Conservation (phyloP, 805 yeast species). For the Metschnikowia anglica region DNA sequence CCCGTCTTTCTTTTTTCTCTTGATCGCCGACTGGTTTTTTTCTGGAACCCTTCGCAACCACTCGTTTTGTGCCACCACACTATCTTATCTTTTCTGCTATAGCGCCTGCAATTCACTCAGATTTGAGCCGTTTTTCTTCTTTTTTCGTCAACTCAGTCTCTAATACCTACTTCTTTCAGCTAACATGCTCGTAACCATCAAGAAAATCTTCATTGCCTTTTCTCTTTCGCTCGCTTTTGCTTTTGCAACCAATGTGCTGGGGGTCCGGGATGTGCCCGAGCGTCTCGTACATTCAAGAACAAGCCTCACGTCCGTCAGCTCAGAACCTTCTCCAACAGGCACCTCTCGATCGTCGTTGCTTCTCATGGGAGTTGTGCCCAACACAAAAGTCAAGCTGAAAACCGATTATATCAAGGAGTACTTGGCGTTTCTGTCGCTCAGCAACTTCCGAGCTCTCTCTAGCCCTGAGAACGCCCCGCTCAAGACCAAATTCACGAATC, state of each 20-base stretch:
- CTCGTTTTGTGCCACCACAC: constrained; percentile 1
- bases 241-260: constrained; percentile 13
- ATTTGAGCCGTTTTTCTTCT: not conserved
- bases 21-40: not conserved
- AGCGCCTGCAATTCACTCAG: not conserved
- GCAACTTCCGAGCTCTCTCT: constrained; percentile 6
- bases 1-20: no score
- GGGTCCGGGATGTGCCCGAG: constrained; percentile 16
- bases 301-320: not conserved
- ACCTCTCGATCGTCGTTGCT: constrained; percentile 6
- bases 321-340: not conserved
- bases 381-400: constrained; percentile 15
- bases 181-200: not conserved
- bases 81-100: constrained; percentile 4
- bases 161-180: not conserved
- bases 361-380: constrained; percentile 12
- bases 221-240: constrained; percentile 8
- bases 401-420: constrained; percentile 29
- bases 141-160: not conserved
- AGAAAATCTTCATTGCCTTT: not conserved
- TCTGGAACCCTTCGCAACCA: constrained; percentile 2
- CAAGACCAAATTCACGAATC: constrained; percentile 28
- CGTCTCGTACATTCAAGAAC: constrained; percentile 13
- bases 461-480: constrained; percentile 19
- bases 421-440: constrained; percentile 20